These are phyloP conservation scores for Exophiala mesophila DNA, from an alignment of 2,329 filamentous ascomycete genomes.

Conservation along the genomic window DNA sequence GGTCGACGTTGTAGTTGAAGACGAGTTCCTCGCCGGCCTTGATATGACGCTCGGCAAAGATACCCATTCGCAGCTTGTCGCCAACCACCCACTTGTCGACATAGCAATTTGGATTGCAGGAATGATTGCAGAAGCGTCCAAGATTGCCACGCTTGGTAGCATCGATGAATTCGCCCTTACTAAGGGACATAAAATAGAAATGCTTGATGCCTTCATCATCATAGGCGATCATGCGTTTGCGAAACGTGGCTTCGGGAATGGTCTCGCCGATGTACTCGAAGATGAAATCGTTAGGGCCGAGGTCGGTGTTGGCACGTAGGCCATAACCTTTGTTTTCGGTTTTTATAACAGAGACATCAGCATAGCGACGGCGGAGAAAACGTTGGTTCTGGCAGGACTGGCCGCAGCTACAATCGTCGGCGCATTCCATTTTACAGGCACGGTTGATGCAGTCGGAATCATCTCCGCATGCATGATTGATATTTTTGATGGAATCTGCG, in stretches of 20 bases:
- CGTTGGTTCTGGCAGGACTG: conserved; percentile 87
- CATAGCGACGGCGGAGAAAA: conserved; percentile 86
- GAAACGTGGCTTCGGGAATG: conserved; percentile 87
- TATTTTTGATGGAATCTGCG: conserved; percentile 46
- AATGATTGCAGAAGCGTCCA: conserved; percentile 97
- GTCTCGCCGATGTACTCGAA: conserved; percentile 99
- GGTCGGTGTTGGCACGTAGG: conserved; percentile 70
- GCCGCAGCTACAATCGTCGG: conserved; percentile 81
- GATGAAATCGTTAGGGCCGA: conserved; percentile 84
- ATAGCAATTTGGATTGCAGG: conserved; percentile 97
- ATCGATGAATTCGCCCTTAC: conserved; percentile 93
- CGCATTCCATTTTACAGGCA: conserved; percentile 95
- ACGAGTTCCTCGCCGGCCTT: conserved; percentile 88
- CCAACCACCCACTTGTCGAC: conserved; percentile 99
- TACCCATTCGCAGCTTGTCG: conserved; percentile 96
- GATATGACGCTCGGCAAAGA: conserved; percentile 84
- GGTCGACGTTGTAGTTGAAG: conserved; percentile 99
- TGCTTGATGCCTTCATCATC: conserved; percentile 96
- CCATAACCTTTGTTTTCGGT: conserved; percentile 98
- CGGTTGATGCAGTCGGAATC: conserved; percentile 98
- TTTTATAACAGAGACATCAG: conserved; percentile 88
- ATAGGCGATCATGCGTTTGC: conserved; percentile 85
- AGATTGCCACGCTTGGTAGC: conserved; percentile 95
- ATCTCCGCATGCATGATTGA: conserved; percentile 84
- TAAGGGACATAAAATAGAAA: conserved; percentile 99